Conservation (phyloP, 345 rosid genomes). For the Eucalyptus dawsonii region DNA sequence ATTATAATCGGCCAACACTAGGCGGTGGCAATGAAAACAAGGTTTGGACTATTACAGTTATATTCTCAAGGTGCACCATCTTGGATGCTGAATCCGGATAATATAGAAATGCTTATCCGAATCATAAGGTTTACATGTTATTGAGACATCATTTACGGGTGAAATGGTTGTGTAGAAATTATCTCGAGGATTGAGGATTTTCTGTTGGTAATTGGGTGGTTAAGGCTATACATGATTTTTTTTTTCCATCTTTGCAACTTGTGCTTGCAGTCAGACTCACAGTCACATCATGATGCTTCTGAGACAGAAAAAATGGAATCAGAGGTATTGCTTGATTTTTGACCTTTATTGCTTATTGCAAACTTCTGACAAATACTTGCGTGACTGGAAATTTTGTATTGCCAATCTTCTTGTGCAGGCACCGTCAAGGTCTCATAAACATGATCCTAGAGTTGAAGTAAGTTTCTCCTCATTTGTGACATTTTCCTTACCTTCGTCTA, state of each 20-base stretch:
- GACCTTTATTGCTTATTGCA: neutral
- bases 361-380: neutral
- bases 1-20: constrained; percentile 50
- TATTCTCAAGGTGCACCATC: neutral
- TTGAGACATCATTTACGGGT: neutral
- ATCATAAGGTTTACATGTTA: neutral
- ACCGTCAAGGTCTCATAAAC: neutral
- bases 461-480: neutral
- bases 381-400: neutral
- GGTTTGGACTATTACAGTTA: constrained; percentile 7
- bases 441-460: constrained; percentile 43
- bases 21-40: constrained; percentile 18
- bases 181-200: neutral
- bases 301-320: neutral
- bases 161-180: neutral
- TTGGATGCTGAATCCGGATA: neutral
- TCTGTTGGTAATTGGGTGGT: neutral
- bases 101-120: neutral
- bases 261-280: neutral
- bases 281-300: neutral
- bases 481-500: neutral
- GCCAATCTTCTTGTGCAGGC: constrained; percentile 7
- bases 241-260: neutral
- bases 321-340: neutral
- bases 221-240: neutral